A percentile compares a stretch with the other conserved stretches of the same genome.
Conservation (phyloP, 177 flowering plant species). For the Viscum album region DNA sequence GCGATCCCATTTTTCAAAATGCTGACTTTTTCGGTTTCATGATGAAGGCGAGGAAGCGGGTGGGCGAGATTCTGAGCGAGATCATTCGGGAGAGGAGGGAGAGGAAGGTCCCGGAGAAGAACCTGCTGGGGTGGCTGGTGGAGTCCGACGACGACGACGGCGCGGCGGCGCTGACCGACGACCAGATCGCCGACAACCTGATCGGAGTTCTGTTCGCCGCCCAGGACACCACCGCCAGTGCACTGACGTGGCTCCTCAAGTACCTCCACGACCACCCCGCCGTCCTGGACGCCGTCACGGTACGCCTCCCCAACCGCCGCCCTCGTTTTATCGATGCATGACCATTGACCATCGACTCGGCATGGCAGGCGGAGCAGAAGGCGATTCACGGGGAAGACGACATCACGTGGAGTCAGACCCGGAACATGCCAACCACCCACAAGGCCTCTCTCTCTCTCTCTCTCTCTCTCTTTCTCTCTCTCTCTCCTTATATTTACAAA, state of each 20-base stretch:
- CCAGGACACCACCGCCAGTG: conserved; percentile 92
- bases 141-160: conserved; percentile 47
- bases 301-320: no score
- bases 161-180: conserved; percentile 26
- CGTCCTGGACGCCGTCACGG: conserved; percentile 67
- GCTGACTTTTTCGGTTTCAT: background rate
- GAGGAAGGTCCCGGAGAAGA: conserved; percentile 30
- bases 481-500: no score
- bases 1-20: no score
- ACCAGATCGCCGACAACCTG: conserved; percentile 76
- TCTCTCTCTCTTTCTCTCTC: no score
- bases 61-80: conserved; percentile 40
- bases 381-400: conserved; percentile 25
- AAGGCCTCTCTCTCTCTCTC: conserved; percentile 37
- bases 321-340: no score
- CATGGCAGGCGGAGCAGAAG: conserved; percentile 58
- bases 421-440: conserved; percentile 55
- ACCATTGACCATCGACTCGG: no score
- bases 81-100: conserved; percentile 51
- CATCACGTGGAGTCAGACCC: conserved; percentile 61
- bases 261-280: conserved; percentile 67
- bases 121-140: conserved; percentile 48
- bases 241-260: conserved; percentile 82
- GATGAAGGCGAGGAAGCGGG: conserved; percentile 54
- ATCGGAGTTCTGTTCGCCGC: conserved; percentile 94